Evolutionary conservation across 73 alveolate species (phyloP).

Genomic region (Paramecium octaurelia): DNA sequence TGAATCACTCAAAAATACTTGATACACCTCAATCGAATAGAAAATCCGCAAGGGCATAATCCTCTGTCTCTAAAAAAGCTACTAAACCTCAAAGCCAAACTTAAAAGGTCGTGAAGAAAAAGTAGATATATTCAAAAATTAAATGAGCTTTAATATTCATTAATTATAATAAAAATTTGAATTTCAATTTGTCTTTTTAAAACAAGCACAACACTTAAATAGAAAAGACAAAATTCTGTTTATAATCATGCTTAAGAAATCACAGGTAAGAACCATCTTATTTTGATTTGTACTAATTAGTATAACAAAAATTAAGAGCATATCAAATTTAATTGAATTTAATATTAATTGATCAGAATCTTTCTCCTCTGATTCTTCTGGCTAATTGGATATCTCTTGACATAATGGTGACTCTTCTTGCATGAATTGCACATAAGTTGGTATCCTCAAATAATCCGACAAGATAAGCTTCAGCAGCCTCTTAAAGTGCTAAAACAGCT

Average conservation of each 20-base stretch:
- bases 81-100: background rate
- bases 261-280: background rate
- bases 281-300: background rate
- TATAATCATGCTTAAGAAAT: background rate
- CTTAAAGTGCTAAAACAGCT: constrained; percentile 94
- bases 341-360: constrained; percentile 63
- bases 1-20: background rate
- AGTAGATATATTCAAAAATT: background rate
- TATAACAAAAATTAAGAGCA: background rate
- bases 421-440: constrained; percentile 92
- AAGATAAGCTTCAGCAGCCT: constrained; percentile 91
- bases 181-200: background rate
- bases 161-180: background rate
- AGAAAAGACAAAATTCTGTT: background rate
- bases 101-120: background rate
- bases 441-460: constrained; percentile 93
- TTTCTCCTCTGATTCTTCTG: constrained; percentile 94
- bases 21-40: background rate
- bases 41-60: constrained; percentile 6
- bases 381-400: constrained; percentile 92
- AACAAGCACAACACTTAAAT: background rate
- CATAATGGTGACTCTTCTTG: constrained; percentile 94
- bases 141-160: background rate
- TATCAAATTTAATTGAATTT: background rate
- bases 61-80: background rate